Base-by-base conservation (phyloP, 148 eudicot genomes). In the Oxyria digyna region DNA sequence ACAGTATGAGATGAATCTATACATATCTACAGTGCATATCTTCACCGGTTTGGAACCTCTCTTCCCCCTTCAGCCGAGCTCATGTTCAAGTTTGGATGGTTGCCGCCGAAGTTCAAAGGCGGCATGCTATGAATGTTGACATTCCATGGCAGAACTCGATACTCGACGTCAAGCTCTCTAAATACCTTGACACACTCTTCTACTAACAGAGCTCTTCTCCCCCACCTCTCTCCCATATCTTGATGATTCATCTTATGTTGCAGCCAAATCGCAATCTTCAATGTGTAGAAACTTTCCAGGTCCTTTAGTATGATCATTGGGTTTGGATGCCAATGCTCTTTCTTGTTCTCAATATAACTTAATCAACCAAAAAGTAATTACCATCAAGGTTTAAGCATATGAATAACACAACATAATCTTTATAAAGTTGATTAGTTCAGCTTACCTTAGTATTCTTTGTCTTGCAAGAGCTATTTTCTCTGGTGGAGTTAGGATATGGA, bases 191-290 rank as follows among this genome's bases (percentile, higher is more conserved):
- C 87, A 14, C 91, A 79, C 70, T 93, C 90, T 49, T 85, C 49
- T 26, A 93, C 78, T 23, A 89, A 72, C 17, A 84, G 88, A 11
- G 96, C 81, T 80, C 87, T 80, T 59, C 95, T 85, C 50, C 41
- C 76, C 70, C 80, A 74, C 72, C 63, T 86, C 48, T 86, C 95
- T 15, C 77, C 85, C 35, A 38, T 43, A 52, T 93, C 80, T 72
- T 89, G 95, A 73, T 85, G 88, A 76, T 93, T 93, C 7, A 93
- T 93, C 1, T 89, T 92, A 69, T 93, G 98, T 43, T 72, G 82
- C 5, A 88, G 80, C 63, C 76, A 79, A 0, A 94, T 86, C 33
- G 74, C 85, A 87, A 90, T 85, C 52, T 79, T 81, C 81, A 94
- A 78, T 76, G 85, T 88, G 88, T 88, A 76, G 74, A 90, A 72